A percentile compares a stretch with the other conserved stretches of the same genome.
phyloP scores from a whole-genome alignment of 176 grass and related monocot species.

The Pontederia paniculata region DNA sequence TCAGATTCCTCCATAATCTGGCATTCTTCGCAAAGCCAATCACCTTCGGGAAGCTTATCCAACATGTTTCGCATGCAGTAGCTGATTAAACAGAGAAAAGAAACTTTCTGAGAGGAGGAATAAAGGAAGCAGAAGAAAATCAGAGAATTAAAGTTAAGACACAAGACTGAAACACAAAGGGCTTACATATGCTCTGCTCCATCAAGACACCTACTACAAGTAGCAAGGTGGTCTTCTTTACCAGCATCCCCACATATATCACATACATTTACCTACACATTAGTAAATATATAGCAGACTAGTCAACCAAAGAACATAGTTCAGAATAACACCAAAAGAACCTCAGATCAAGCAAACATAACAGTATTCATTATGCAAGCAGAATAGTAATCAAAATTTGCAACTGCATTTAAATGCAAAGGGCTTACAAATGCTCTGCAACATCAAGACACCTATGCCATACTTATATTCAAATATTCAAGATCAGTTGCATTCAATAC shows the following conservation, averaged over 20 bases:
- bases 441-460: too few relatives aligned
- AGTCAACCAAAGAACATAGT: too few relatives aligned
- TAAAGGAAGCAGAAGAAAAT: background rate
- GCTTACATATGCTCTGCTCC: constrained; percentile 95
- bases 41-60: constrained; percentile 76
- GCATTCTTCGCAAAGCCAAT: constrained; percentile 98
- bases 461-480: too few relatives aligned
- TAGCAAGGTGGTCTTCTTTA: constrained; percentile 76
- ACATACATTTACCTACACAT: constrained; percentile 79
- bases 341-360: too few relatives aligned
- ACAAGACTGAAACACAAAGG: constrained; percentile 4
- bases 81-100: constrained; percentile 29
- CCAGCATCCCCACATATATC: constrained; percentile 99
- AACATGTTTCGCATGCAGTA: constrained; percentile 94
- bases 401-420: too few relatives aligned
- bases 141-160: constrained; percentile 2
- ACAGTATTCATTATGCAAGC: too few relatives aligned
- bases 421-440: too few relatives aligned
- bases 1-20: constrained; percentile 39
- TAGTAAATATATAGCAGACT: background rate
- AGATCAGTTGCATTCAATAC: too few relatives aligned
- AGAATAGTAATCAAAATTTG: too few relatives aligned
- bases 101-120: constrained; percentile 15
- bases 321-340: too few relatives aligned
- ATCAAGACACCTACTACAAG: constrained; percentile 86